Evolutionary conservation across 257 asterid species (phyloP), one percentile per base, ranked within the genome.

Genomic region (Fraxinus anomala): DNA sequence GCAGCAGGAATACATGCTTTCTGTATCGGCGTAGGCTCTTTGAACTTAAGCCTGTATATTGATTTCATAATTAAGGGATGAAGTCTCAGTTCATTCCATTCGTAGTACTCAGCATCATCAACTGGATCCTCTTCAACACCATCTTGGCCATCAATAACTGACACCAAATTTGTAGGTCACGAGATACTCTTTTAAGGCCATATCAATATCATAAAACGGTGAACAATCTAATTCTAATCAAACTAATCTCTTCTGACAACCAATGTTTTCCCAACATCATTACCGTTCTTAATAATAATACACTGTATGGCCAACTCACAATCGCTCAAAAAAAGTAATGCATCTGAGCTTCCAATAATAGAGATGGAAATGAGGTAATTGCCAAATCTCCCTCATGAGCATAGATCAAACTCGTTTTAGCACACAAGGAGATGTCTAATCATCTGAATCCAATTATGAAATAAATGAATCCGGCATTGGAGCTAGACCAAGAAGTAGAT

Each of bases 11-110:
- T 92, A 76, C 97, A 95, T 40, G 92, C 91, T 84, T 85, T 91
- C 85, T 95, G 99, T 88, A 95, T 91, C 13, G 92, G 96, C 34
- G 99, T 95, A 72, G 99, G 99, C 80, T 89, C 94, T 85, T 88
- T 95, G 85, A 92, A 95, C 81, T 95, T 92, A 75, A 93, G 91
- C 80, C 89, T 77, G 82, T 86, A 82, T 74, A 95, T 89, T 36
- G 98, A 91, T 89, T 89, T 90, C 98, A 95, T 87, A 70, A 95
- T 87, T 80, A 81, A 78, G 44, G 97, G 93, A 89, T 93, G 97
- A 73, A 95, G 97, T 84, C 99, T 95, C 87, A 93, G 85, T 63
- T 91, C 96, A 76, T 89, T 93, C 99, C 99, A 95, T 40, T 90
- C 88, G 86, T 77, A 86, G 82, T 89, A 95, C 80, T 92, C 97